These are phyloP conservation scores for Tarenaya hassleriana DNA, from an alignment of 345 rosid genomes.

Conservation along the genomic window DNA sequence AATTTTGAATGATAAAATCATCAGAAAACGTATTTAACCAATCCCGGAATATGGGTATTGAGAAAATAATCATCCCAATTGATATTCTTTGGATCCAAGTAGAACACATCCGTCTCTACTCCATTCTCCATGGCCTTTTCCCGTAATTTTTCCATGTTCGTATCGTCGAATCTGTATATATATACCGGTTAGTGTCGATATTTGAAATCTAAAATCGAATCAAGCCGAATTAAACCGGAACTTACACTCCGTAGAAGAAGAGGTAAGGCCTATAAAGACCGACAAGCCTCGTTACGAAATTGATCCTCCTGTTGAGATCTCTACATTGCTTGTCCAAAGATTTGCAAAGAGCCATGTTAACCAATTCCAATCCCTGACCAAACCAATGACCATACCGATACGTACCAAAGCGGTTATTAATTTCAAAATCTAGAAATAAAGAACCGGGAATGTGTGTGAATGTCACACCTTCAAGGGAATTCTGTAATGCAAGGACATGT, in stretches of 20 bases:
- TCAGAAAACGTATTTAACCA: conserved; percentile 27
- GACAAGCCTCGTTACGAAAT: conserved; percentile 13
- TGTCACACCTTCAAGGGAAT: conserved; percentile 51
- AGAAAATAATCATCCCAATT: conserved; percentile 49
- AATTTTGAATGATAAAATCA: neutral
- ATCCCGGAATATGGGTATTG: conserved; percentile 42
- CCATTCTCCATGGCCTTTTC: neutral
- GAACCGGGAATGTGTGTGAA: too few species aligned
- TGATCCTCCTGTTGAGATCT: conserved; percentile 11
- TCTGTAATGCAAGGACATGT: conserved; percentile 63
- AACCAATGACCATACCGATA: neutral
- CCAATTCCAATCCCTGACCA: conserved; percentile 26
- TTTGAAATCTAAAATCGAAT: neutral
- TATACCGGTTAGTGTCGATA: neutral
- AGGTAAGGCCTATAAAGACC: conserved; percentile 29
- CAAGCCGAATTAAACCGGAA: neutral
- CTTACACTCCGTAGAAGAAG: conserved; percentile 30
- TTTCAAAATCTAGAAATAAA: neutral
- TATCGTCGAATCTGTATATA: conserved; percentile 26
- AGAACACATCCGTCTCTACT: conserved; percentile 24
- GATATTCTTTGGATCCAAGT: conserved; percentile 42
- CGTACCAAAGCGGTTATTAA: neutral
- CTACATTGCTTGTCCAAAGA: conserved; percentile 8
- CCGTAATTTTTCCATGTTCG: conserved; percentile 17
- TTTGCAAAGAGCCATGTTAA: conserved; percentile 24